phyloP scores from a whole-genome alignment of 371 early-diverging fungal genomes.

The Lichtheimia hyalospora region DNA sequence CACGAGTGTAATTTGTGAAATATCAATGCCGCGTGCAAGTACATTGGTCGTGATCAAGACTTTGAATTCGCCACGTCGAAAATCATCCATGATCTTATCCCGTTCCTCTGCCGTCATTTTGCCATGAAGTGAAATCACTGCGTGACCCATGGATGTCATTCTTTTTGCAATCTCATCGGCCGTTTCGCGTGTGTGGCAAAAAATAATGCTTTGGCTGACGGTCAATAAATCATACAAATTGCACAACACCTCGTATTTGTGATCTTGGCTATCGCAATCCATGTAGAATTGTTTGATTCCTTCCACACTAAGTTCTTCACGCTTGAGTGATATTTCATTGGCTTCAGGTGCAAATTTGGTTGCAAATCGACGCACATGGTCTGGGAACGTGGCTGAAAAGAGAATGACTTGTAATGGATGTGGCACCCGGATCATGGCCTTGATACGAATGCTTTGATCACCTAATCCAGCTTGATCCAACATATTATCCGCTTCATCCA shows the following conservation, averaged over 20 bases:
- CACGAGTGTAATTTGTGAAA: constrained; percentile 94
- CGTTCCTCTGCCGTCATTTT: constrained; percentile 77
- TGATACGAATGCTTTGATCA: constrained; percentile 82
- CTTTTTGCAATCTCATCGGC: constrained; percentile 80
- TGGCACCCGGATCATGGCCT: constrained; percentile 44
- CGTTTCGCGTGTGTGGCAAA: constrained; percentile 83
- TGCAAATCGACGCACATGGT: constrained; percentile 79
- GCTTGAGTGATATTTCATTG: constrained; percentile 82
- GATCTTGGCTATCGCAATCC: constrained; percentile 81
- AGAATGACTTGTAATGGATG: constrained; percentile 72
- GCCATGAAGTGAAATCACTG: constrained; percentile 89
- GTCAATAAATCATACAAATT: constrained; percentile 90
- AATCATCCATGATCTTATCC: constrained; percentile 91
- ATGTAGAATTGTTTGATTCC: constrained; percentile 97
- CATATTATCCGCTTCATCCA: constrained; percentile 97
- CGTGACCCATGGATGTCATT: constrained; percentile 87
- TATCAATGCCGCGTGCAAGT: constrained; percentile 97
- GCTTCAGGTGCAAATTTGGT: constrained; percentile 79
- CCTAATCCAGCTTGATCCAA: constrained; percentile 86
- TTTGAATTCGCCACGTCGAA: constrained; percentile 89
- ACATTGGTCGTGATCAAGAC: constrained; percentile 97
- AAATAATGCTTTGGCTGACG: constrained; percentile 97
- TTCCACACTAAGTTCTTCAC: constrained; percentile 92
- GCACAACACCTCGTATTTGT: constrained; percentile 84
- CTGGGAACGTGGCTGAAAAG: constrained; percentile 97